Percentiles rank a stretch among this genome's conserved stretches.
These are phyloP conservation scores for Emergomyces africanus DNA, from an alignment of 2,329 filamentous ascomycete genomes.

Conservation along the genomic window DNA sequence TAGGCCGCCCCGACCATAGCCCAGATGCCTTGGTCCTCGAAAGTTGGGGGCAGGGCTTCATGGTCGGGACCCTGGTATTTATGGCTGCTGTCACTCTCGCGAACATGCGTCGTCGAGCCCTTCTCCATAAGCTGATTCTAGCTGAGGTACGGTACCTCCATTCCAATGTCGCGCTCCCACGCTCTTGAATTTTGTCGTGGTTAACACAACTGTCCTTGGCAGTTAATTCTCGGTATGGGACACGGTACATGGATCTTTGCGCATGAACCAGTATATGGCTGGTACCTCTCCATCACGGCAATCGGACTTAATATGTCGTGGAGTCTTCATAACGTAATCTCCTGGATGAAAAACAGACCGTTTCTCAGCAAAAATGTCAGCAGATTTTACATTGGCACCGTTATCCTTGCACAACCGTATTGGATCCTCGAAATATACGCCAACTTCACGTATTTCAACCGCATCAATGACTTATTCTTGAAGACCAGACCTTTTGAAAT, in stretches of 20 bases:
- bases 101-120: conserved; percentile 37
- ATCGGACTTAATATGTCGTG: conserved; percentile 51
- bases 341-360: conserved; percentile 54
- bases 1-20: conserved; percentile 9
- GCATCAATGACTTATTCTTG: conserved; percentile 40
- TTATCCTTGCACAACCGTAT: conserved; percentile 48
- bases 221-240: conserved; percentile 44
- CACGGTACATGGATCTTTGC: conserved; percentile 50
- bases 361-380: conserved; percentile 42
- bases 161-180: neutral
- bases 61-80: conserved; percentile 38
- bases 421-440: conserved; percentile 54
- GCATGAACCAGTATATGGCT: conserved; percentile 43
- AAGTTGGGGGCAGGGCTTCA: conserved; percentile 37
- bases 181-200: neutral
- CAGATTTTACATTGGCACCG: conserved; percentile 45
- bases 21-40: conserved; percentile 30
- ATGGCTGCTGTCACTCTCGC: conserved; percentile 37
- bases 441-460: conserved; percentile 53
- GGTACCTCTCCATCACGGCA: conserved; percentile 50
- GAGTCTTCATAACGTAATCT: conserved; percentile 52
- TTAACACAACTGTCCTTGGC: neutral
- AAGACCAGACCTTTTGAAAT: conserved; percentile 48
- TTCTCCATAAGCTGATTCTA: conserved; percentile 40
- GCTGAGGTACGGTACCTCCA: conserved; percentile 27